phyloP scores from a whole-genome alignment of 164 flowering plant species.

The Vitis labrusca region DNA sequence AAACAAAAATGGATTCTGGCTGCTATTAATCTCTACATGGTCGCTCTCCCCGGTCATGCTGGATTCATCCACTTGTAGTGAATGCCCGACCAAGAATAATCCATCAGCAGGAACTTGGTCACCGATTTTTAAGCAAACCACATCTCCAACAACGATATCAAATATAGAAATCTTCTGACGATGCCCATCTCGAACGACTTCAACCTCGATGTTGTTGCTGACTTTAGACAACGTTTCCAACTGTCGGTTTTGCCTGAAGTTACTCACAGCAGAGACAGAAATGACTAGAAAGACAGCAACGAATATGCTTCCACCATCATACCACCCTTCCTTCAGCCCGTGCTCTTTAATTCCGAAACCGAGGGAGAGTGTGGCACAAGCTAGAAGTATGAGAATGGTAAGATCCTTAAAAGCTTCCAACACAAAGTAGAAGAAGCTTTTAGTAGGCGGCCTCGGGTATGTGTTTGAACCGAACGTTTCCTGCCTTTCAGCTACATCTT shows the following conservation, averaged over 20 bases:
- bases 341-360: conserved; percentile 43
- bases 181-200: conserved; percentile 30
- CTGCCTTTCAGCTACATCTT: conserved; percentile 21
- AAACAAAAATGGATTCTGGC: conserved; percentile 23
- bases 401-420: conserved; percentile 39
- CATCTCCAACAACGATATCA: conserved; percentile 46
- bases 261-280: conserved; percentile 36
- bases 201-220: conserved; percentile 36
- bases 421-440: conserved; percentile 34
- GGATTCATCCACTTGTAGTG: conserved; percentile 40
- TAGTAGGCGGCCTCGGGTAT: conserved; percentile 28
- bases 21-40: conserved; percentile 21
- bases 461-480: conserved; percentile 36
- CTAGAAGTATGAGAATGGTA: conserved; percentile 36
- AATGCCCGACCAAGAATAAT: conserved; percentile 34
- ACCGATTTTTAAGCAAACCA: conserved; percentile 42
- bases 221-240: conserved; percentile 37
- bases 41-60: conserved; percentile 46
- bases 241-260: conserved; percentile 37
- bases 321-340: conserved; percentile 40
- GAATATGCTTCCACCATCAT: conserved; percentile 47
- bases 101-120: conserved; percentile 58
- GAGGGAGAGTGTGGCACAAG: conserved; percentile 36
- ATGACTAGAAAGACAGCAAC: conserved; percentile 46
- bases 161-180: conserved; percentile 32